Conservation (phyloP, 441 rosid genomes). For the Macaranga tanarius region DNA sequence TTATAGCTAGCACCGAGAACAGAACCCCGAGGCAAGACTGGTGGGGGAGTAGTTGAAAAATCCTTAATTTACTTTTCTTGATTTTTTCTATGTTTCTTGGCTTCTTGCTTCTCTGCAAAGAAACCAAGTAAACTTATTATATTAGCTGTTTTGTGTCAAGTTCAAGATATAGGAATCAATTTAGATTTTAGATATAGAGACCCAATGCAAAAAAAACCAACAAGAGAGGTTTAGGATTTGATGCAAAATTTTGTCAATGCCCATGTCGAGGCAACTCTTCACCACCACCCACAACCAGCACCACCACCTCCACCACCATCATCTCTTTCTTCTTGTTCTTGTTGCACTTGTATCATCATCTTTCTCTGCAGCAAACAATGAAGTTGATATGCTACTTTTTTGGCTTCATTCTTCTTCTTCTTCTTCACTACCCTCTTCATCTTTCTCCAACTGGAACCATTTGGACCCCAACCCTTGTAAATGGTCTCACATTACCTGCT, state of each 20-base stretch:
- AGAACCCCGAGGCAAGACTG: slow-evolving; percentile 68
- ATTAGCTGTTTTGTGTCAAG: slow-evolving; percentile 12
- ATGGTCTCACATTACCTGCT: slow-evolving; percentile 77
- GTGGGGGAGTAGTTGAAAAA: slow-evolving; percentile 33
- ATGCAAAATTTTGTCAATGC: slow-evolving; percentile 48
- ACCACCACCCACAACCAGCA: slow-evolving; percentile 30
- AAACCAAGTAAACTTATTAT: background rate
- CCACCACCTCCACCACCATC: slow-evolving; percentile 25
- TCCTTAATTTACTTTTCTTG: slow-evolving; percentile 23
- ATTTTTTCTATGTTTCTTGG: slow-evolving; percentile 22
- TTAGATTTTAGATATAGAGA: slow-evolving; percentile 32
- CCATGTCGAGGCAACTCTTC: slow-evolving; percentile 64
- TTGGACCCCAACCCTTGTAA: slow-evolving; percentile 64
- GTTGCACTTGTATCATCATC: slow-evolving; percentile 26
- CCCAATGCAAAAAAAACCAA: slow-evolving; percentile 56
- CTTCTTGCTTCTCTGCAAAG: slow-evolving; percentile 54
- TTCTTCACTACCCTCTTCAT: slow-evolving; percentile 33
- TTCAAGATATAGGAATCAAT: slow-evolving; percentile 26
- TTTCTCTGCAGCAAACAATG: slow-evolving; percentile 40
- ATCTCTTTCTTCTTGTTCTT: slow-evolving; percentile 34
- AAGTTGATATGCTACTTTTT: slow-evolving; percentile 59
- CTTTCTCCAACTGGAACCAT: slow-evolving; percentile 63
- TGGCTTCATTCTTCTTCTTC: slow-evolving; percentile 78
- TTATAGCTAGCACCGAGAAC: slow-evolving; percentile 26
- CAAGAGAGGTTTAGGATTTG: slow-evolving; percentile 59